Evolutionary conservation across 192 early-diverging fungal genomes (phyloP).

Genomic region (Coemansia sp.): DNA sequence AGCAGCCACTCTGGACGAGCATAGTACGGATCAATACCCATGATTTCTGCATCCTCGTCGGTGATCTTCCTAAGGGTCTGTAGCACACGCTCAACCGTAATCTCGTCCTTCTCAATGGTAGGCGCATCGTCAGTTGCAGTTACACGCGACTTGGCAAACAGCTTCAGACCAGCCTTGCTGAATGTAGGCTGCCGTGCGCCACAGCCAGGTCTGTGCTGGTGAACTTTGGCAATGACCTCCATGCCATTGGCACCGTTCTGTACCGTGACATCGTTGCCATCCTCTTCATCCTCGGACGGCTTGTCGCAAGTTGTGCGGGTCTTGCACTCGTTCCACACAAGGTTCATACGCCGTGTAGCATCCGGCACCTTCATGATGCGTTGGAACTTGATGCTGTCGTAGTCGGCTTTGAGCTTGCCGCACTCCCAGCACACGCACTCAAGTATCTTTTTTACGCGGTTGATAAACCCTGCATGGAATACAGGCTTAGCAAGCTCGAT

Average conservation of each 20-base stretch:
- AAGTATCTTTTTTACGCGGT: constrained; percentile 93
- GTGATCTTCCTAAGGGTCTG: constrained; percentile 84
- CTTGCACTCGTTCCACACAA: constrained; percentile 88
- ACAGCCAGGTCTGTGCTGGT: constrained; percentile 75
- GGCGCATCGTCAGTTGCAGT: constrained; percentile 24
- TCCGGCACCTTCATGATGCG: constrained; percentile 63
- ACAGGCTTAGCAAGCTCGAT: constrained; percentile 96
- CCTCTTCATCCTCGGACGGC: constrained; percentile 58
- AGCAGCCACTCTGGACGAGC: constrained; percentile 99
- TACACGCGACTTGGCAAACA: constrained; percentile 48
- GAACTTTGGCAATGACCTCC: constrained; percentile 36
- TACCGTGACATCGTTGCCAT: constrained; percentile 4
- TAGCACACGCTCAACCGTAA: constrained; percentile 74
- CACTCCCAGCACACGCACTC: constrained; percentile 96
- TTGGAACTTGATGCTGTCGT: constrained; percentile 65
- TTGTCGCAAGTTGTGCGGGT: constrained; percentile 76
- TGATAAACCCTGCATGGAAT: constrained; percentile 90
- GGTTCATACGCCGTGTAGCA: constrained; percentile 71
- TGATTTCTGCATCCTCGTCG: constrained; percentile 76
- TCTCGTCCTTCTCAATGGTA: constrained; percentile 58
- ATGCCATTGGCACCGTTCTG: constrained; percentile 15
- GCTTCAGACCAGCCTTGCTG: constrained; percentile 75
- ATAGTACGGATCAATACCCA: constrained; percentile 88
- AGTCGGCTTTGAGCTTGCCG: constrained; percentile 88
- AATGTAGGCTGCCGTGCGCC: constrained; percentile 79